Percentiles rank a stretch among this genome's conserved stretches.
These are phyloP conservation scores for Myxozyma vanderwaltii DNA, from an alignment of 805 yeast species.

Conservation along the genomic window DNA sequence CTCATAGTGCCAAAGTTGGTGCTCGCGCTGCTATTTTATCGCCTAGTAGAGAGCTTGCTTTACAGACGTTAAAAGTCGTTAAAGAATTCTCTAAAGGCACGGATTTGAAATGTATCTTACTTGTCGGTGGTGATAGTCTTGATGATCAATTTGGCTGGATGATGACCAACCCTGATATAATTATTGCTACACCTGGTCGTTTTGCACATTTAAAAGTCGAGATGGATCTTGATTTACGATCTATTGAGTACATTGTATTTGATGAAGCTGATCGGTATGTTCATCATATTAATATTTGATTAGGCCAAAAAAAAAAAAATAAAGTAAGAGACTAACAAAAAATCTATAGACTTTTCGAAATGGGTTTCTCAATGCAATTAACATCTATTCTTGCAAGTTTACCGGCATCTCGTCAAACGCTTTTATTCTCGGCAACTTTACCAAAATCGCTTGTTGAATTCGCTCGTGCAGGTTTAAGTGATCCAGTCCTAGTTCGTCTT, in stretches of 20 bases:
- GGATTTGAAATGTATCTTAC: constrained; percentile 73
- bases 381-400: constrained; percentile 83
- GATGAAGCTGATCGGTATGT: constrained; percentile 88
- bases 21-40: constrained; percentile 85
- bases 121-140: constrained; percentile 98
- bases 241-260: constrained; percentile 87
- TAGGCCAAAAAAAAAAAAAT: no score
- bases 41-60: constrained; percentile 94
- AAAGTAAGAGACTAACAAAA: neutral
- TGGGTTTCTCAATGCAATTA: constrained; percentile 93
- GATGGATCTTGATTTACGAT: constrained; percentile 81
- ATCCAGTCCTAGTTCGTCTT: constrained; percentile 87
- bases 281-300: constrained; percentile 5
- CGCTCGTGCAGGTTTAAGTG: constrained; percentile 93
- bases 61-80: constrained; percentile 85
- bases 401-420: constrained; percentile 81
- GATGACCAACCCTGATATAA: constrained; percentile 92
- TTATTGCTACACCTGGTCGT: constrained; percentile 97
- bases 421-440: constrained; percentile 90
- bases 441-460: constrained; percentile 92
- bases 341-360: constrained; percentile 63
- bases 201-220: constrained; percentile 94
- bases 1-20: constrained; percentile 80
- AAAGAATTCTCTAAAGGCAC: constrained; percentile 86
- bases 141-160: constrained; percentile 93